These are phyloP conservation scores for Coemansia brasiliensis DNA, from an alignment of 192 early-diverging fungal genomes.

Conservation along the genomic window DNA sequence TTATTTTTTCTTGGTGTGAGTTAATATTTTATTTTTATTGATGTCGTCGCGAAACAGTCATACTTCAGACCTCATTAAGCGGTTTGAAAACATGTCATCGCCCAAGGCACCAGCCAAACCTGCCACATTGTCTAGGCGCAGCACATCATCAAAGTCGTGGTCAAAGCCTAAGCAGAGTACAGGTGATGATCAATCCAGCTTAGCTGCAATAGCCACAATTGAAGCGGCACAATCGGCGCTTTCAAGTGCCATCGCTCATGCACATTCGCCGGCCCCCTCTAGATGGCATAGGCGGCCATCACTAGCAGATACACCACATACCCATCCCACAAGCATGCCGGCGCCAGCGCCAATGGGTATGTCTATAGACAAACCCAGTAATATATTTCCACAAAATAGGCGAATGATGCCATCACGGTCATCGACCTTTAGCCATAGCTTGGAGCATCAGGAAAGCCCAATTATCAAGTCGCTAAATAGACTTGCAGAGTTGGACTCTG, in stretches of 20 bases:
- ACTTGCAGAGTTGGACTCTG: conserved; percentile 23
- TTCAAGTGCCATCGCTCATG: conserved; percentile 5
- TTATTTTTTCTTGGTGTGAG: neutral
- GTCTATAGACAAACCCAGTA: neutral
- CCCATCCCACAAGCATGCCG: neutral
- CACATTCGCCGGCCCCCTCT: neutral
- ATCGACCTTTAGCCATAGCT: neutral
- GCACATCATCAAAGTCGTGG: neutral
- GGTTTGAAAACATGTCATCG: conserved; percentile 37
- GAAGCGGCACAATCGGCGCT: conserved; percentile 5
- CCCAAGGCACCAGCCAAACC: neutral
- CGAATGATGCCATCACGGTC: neutral
- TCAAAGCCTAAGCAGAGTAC: neutral
- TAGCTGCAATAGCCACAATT: neutral
- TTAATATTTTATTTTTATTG: conserved; percentile 1
- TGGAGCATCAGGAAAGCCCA: neutral
- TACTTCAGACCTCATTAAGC: conserved; percentile 40
- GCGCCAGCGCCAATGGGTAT: neutral
- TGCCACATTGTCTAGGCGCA: neutral
- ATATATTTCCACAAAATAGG: neutral
- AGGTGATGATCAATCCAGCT: neutral
- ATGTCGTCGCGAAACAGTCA: conserved; percentile 10
- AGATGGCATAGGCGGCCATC: neutral
- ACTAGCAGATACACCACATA: neutral
- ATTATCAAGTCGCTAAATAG: conserved; percentile 29